Evolutionary conservation across 139 green algal genomes (phyloP).

Genomic region (Eudorina sp.): DNA sequence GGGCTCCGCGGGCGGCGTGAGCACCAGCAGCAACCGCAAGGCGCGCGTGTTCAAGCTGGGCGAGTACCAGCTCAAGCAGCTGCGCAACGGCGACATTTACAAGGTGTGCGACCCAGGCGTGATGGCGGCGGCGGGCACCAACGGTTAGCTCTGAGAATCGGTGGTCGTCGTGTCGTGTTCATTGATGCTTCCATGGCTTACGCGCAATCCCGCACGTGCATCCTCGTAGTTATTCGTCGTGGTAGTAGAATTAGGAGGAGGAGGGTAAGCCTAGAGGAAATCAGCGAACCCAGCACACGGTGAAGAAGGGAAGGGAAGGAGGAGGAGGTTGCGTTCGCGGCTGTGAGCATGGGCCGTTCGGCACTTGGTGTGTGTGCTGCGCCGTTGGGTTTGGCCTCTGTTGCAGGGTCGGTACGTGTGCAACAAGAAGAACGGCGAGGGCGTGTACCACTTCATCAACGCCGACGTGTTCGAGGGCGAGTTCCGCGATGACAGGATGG

Average conservation of each 20-base stretch:
- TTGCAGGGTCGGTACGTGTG: conserved; percentile 66
- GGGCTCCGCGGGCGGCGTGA: conserved; percentile 13
- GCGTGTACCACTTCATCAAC: conserved; percentile 78
- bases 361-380: background rate
- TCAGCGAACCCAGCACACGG: no score
- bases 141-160: no score
- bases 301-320: no score
- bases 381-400: background rate
- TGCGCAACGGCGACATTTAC: conserved; percentile 82
- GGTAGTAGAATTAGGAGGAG: no score
- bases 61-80: conserved; percentile 69
- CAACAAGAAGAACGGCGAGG: conserved; percentile 75
- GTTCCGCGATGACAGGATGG: conserved; percentile 80
- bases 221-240: no score
- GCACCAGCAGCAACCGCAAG: conserved; percentile 29
- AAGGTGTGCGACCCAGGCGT: conserved; percentile 59
- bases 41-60: conserved; percentile 67
- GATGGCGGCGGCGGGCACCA: no score
- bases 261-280: no score
- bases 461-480: conserved; percentile 79
- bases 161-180: no score
- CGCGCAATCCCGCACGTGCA: no score
- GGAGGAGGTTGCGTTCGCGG: no score
- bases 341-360: no score
- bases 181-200: no score